Conservation (phyloP, 2,329 filamentous ascomycete species). For the Colletotrichum brevisporum region DNA sequence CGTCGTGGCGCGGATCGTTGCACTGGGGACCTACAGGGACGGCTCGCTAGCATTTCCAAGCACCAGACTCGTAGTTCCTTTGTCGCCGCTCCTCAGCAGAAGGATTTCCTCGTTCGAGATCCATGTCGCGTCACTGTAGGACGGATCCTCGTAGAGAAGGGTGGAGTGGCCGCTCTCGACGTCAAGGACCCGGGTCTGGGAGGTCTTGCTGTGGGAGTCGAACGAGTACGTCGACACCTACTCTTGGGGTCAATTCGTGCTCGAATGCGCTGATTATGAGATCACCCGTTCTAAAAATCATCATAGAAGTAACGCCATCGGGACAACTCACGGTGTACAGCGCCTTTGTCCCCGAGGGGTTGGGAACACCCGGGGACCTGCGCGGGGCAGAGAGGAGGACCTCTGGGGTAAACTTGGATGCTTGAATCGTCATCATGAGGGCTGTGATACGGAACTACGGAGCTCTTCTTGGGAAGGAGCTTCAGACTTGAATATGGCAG, state of each 20-base stretch:
- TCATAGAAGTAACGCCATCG: background rate
- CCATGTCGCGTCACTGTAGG: conserved; percentile 82
- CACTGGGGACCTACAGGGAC: conserved; percentile 52
- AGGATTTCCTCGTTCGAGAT: conserved; percentile 75
- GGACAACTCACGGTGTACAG: conserved; percentile 70
- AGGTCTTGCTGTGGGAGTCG: conserved; percentile 76
- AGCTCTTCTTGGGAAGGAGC: background rate
- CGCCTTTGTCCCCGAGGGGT: conserved; percentile 72
- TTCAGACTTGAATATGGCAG: background rate
- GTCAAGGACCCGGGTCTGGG: conserved; percentile 80
- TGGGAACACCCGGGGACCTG: conserved; percentile 79
- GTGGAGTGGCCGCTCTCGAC: conserved; percentile 75
- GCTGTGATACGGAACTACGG: background rate
- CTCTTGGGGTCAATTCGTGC: conserved; percentile 50
- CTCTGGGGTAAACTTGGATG: conserved; percentile 81
- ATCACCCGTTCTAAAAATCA: background rate
- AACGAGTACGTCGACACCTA: conserved; percentile 85
- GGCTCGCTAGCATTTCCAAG: conserved; percentile 54
- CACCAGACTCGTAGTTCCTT: conserved; percentile 63
- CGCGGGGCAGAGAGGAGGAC: conserved; percentile 83
- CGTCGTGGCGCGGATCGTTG: background rate
- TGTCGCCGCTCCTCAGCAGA: conserved; percentile 65
- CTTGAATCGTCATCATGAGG: conserved; percentile 75
- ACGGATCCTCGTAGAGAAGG: conserved; percentile 74
- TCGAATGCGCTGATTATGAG: background rate